Conservation (phyloP, 257 asterid species). For the Striga asiatica region DNA sequence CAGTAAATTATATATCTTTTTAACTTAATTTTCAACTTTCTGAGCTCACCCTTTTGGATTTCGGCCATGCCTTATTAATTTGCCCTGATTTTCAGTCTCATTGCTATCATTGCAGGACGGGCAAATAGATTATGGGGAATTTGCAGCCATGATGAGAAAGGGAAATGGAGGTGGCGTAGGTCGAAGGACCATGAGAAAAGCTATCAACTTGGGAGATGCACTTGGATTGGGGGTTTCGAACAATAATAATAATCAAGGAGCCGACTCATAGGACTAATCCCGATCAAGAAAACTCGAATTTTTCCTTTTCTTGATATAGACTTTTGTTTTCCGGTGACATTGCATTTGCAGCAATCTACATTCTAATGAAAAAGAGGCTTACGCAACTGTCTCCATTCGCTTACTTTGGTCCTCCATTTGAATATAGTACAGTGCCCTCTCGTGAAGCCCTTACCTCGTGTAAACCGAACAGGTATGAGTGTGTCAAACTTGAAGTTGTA, state of each 20-base stretch:
- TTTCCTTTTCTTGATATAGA: constrained; percentile 5
- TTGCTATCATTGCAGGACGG: constrained; percentile 34
- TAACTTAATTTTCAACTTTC: not conserved
- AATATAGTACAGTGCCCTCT: not conserved
- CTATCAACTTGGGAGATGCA: constrained; percentile 48
- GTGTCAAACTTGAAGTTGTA: too few relatives aligned
- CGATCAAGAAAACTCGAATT: constrained; percentile 3
- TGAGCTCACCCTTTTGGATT: too few relatives aligned
- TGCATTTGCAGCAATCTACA: not conserved
- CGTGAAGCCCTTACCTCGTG: not conserved
- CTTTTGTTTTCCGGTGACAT: constrained; percentile 6
- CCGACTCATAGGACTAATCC: constrained; percentile 10
- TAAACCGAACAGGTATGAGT: too few relatives aligned
- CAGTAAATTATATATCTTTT: too few relatives aligned
- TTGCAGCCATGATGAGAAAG: constrained; percentile 54
- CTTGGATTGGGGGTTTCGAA: constrained; percentile 25
- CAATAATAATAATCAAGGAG: constrained; percentile 11
- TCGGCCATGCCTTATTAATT: too few relatives aligned
- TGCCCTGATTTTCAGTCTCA: not conserved
- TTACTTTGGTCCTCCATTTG: not conserved
- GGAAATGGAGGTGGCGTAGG: constrained; percentile 45
- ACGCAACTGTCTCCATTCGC: too few relatives aligned
- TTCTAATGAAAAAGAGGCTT: constrained; percentile 7
- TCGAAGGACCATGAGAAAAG: constrained; percentile 48
- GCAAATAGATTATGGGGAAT: constrained; percentile 48